Conservation (phyloP, 2,329 filamentous ascomycete species). For the Septoria linicola region DNA sequence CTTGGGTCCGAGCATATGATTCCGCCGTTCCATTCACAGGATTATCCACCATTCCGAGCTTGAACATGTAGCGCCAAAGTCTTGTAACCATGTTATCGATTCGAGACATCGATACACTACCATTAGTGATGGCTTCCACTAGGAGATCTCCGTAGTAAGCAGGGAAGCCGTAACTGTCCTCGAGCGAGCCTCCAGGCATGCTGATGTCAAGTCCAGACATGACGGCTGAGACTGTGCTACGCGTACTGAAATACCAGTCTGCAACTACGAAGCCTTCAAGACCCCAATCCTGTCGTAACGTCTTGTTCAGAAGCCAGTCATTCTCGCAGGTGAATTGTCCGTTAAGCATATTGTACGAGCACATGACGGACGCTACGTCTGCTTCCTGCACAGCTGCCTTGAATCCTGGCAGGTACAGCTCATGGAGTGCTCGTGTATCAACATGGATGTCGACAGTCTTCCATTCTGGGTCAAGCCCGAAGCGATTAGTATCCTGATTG, state of each 20-base stretch:
- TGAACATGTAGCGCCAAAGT: slow-evolving; percentile 17
- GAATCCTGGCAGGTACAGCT: slow-evolving; percentile 72
- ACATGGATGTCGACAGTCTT: slow-evolving; percentile 11
- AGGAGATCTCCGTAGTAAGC: slow-evolving; percentile 13
- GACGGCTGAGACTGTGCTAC: slow-evolving; percentile 7
- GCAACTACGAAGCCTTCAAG: slow-evolving; percentile 62
- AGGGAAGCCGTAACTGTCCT: slow-evolving; percentile 10
- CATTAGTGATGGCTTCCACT: slow-evolving; percentile 9
- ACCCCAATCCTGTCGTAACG: slow-evolving; percentile 79
- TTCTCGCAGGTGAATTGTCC: slow-evolving; percentile 60
- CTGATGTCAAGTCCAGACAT: slow-evolving; percentile 14
- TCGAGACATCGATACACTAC: slow-evolving; percentile 3
- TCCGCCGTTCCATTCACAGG: slow-evolving; percentile 7
- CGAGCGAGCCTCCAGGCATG: slow-evolving; percentile 14
- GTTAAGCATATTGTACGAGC: slow-evolving; percentile 61
- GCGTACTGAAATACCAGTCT: slow-evolving; percentile 15
- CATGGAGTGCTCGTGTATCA: slow-evolving; percentile 51
- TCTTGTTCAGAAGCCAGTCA: slow-evolving; percentile 72
- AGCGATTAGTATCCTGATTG: slow-evolving; percentile 15
- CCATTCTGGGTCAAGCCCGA: slow-evolving; percentile 12
- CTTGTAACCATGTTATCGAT: slow-evolving; percentile 12
- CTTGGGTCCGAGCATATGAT: slow-evolving; percentile 6
- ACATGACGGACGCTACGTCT: slow-evolving; percentile 80
- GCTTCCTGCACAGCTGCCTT: slow-evolving; percentile 59
- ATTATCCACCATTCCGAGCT: slow-evolving; percentile 10